Evolutionary conservation across 192 early-diverging fungal species (phyloP).

Genomic region (Coemansia javaensis): DNA sequence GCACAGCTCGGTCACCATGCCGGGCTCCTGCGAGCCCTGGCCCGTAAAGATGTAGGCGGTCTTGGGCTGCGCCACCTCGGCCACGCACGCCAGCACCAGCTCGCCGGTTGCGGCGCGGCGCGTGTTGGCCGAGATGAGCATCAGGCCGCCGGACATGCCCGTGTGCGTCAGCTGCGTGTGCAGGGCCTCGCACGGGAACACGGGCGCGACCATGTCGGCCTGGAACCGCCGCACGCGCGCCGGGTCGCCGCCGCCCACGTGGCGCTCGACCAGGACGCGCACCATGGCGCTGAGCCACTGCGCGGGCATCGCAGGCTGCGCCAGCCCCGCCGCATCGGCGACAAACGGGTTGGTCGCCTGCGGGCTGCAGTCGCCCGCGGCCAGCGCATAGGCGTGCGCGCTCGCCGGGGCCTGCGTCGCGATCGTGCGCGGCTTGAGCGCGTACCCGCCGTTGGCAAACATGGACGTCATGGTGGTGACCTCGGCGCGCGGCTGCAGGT

Average conservation of each 20-base stretch:
- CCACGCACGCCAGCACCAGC: slow-evolving; percentile 69
- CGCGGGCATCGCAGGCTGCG: slow-evolving; percentile 80
- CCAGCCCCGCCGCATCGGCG: slow-evolving; percentile 75
- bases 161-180: slow-evolving; percentile 78
- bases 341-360: slow-evolving; percentile 92
- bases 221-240: slow-evolving; percentile 71
- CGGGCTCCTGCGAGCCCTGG: slow-evolving; percentile 91
- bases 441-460: slow-evolving; percentile 64
- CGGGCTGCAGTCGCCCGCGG: slow-evolving; percentile 82
- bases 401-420: slow-evolving; percentile 16
- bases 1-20: slow-evolving; percentile 96
- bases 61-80: slow-evolving; percentile 80
- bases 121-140: slow-evolving; percentile 78
- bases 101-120: slow-evolving; percentile 60
- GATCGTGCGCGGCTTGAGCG: slow-evolving; percentile 1
- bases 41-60: slow-evolving; percentile 88
- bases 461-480: slow-evolving; percentile 58
- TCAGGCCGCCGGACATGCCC: slow-evolving; percentile 87
- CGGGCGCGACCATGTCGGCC: slow-evolving; percentile 73
- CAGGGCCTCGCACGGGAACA: slow-evolving; percentile 74
- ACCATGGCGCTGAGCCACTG: slow-evolving; percentile 86
- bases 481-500: slow-evolving; percentile 55
- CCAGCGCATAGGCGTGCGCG: slow-evolving; percentile 76
- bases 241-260: slow-evolving; percentile 81
- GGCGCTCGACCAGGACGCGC: slow-evolving; percentile 82